Evolutionary conservation across 176 grass and related monocot species (phyloP).

Genomic region (Miscanthus lutarioriparius): DNA sequence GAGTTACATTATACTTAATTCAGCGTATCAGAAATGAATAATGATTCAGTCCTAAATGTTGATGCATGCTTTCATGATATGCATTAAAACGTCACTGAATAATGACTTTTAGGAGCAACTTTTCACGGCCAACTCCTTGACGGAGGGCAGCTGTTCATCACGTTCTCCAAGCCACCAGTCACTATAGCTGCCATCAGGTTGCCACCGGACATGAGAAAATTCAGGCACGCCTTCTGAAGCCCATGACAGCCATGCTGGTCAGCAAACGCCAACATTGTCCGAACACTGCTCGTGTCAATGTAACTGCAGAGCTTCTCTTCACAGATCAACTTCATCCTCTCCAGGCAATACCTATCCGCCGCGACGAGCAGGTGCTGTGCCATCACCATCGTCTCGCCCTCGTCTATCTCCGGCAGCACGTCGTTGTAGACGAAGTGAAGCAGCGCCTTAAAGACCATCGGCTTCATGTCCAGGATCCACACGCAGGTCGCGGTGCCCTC

Average conservation of each 20-base stretch:
- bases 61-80: too few species aligned
- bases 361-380: constrained; percentile 31
- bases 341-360: constrained; percentile 29
- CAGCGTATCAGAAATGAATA: too few species aligned
- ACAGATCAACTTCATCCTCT: constrained; percentile 37
- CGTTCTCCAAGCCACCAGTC: not conserved
- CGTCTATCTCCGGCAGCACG: not conserved
- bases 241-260: constrained; percentile 29
- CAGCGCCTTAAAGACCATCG: not conserved
- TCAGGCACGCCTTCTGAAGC: constrained; percentile 40
- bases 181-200: constrained; percentile 9
- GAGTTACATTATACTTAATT: too few species aligned
- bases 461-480: not conserved
- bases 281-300: constrained; percentile 8
- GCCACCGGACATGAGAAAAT: constrained; percentile 9
- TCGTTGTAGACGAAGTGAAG: not conserved
- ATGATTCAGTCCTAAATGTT: too few species aligned
- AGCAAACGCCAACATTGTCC: constrained; percentile 8
- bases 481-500: not conserved
- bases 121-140: too few species aligned
- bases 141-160: not conserved
- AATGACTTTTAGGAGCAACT: too few species aligned
- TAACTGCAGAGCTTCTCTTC: constrained; percentile 1
- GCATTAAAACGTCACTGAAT: too few species aligned
- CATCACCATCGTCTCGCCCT: not conserved